These are phyloP conservation scores for Kodamaea sp. DNA, from an alignment of 1,139 yeast genomes.

Conservation along the genomic window DNA sequence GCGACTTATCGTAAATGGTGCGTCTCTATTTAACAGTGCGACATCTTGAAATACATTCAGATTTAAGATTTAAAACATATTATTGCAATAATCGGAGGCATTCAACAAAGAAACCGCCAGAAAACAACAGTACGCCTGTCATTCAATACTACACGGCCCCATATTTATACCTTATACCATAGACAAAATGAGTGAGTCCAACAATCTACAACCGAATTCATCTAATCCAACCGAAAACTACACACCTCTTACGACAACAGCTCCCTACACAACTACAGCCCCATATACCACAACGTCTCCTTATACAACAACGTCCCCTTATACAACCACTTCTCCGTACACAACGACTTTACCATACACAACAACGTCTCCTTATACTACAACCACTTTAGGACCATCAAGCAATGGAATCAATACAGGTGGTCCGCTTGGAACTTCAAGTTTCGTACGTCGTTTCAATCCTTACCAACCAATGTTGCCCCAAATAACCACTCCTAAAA, in stretches of 20 bases:
- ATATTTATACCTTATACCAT: too few species aligned
- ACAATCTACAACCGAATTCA: too few species aligned
- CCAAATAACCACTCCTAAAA: constrained; percentile 12
- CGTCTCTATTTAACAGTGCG: too few species aligned
- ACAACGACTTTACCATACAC: neutral
- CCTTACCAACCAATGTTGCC: constrained; percentile 10
- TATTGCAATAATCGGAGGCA: too few species aligned
- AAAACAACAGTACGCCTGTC: too few species aligned
- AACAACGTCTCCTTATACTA: neutral
- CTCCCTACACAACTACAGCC: neutral
- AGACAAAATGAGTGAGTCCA: too few species aligned
- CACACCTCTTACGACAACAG: neutral
- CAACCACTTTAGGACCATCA: constrained; percentile 1
- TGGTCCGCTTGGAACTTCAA: constrained; percentile 2
- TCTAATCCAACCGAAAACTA: too few species aligned
- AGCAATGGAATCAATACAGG: neutral
- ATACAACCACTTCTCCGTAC: neutral
- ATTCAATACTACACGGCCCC: too few species aligned
- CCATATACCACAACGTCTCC: neutral
- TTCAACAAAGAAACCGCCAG: too few species aligned
- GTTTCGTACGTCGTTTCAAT: constrained; percentile 3
- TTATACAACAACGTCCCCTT: neutral
- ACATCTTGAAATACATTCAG: too few species aligned
- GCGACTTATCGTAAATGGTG: too few species aligned
- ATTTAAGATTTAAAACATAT: too few species aligned